Conservation (phyloP, 192 early-diverging fungal species). For the Coemansia sp. region DNA sequence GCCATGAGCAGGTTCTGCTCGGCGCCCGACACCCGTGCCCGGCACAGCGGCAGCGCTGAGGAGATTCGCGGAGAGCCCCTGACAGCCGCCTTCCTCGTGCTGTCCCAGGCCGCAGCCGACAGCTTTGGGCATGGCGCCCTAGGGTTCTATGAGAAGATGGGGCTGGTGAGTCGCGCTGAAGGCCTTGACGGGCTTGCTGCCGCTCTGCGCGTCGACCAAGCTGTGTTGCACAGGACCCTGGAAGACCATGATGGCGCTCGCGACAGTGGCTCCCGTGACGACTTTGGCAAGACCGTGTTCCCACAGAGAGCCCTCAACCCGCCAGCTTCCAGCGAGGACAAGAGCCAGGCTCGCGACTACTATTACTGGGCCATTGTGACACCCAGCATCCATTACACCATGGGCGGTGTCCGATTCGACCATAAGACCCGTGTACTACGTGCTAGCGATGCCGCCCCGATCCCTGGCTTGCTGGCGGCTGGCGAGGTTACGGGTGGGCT, state of each 20-base stretch:
- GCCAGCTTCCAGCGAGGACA: not conserved
- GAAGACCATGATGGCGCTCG: slow-evolving; percentile 61
- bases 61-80: not conserved
- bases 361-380: slow-evolving; percentile 73
- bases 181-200: slow-evolving; percentile 13
- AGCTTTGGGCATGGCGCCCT: slow-evolving; percentile 44
- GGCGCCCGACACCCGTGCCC: slow-evolving; percentile 12
- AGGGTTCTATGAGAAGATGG: slow-evolving; percentile 49
- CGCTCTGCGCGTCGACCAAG: slow-evolving; percentile 53
- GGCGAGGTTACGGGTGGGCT: slow-evolving; percentile 96
- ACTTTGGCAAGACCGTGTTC: slow-evolving; percentile 71
- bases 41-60: not conserved
- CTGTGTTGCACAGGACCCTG: slow-evolving; percentile 17
- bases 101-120: slow-evolving; percentile 42
- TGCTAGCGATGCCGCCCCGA: slow-evolving; percentile 51
- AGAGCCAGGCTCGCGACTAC: slow-evolving; percentile 11
- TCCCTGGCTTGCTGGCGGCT: slow-evolving; percentile 84
- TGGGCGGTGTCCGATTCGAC: slow-evolving; percentile 62
- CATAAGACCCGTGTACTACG: slow-evolving; percentile 24
- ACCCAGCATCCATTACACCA: slow-evolving; percentile 85
- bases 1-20: slow-evolving; percentile 74
- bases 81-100: slow-evolving; percentile 43
- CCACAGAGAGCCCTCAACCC: slow-evolving; percentile 58
- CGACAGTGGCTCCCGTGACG: slow-evolving; percentile 57
- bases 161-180: slow-evolving; percentile 27